Base-by-base conservation (phyloP, 176 grass and related monocot genomes). In the Oryza australiensis region DNA sequence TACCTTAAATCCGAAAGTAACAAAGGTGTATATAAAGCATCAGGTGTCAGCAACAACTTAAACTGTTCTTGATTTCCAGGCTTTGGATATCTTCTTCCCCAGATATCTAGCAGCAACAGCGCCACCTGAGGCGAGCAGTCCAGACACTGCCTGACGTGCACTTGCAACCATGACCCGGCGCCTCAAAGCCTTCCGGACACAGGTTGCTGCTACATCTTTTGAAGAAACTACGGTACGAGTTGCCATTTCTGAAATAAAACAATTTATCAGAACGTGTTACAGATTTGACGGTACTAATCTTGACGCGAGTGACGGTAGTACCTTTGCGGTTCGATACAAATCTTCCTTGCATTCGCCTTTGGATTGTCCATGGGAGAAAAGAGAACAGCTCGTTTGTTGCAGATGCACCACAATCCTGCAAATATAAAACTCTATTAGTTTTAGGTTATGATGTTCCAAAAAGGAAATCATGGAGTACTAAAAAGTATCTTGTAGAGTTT, bases 291-390 rank as follows among this genome's bases (percentile, higher is more conserved):
- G 35, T 5, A 48, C 16, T 43, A 40, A 26, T 45, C 33, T 16
- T 12, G 72, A 29, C 5, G 20, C 26, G 43, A 33, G 12, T 1
- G 23, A 27, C 14, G 40, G 38, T 11, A 59, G 46, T 84, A 94
- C 91, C 89, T 75, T 43, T 40, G 14, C 30, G 15, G 37, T 70
- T 41, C 9, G 81, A 33, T 41, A 40, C 45, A 28, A 32, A 77
- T 79, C 73, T 86, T 48, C 78, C 40, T 74, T 55, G 57, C 34
- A 71, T 40, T 11, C 64, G 86, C 57, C 43, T 84, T 86, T 92
- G 91, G 74, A 97, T 88, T 34, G 48, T 88, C 85, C 82, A 90
- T 23, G 94, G 94, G 85, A 97, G 94, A 88, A 64, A 85, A 84
- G 87, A 90, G 42, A 94, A 88, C 29, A 89, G 82, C 32, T 91